phyloP scores from a whole-genome alignment of 352 stramenopile genomes.

The Stramenopiles sp. region DNA sequence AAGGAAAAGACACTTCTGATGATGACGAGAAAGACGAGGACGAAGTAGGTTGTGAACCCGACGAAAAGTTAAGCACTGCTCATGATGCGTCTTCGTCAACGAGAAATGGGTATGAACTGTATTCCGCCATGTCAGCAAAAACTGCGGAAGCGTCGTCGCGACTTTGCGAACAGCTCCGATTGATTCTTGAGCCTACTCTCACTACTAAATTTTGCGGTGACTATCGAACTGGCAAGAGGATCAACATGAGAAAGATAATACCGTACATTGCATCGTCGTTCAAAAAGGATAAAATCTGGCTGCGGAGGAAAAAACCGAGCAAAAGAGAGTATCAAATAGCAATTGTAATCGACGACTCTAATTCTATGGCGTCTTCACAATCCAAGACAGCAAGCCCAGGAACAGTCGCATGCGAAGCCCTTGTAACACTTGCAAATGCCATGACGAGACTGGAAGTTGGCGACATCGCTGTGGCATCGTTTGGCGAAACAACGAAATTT shows the following conservation, averaged over 20 bases:
- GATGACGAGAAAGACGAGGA: conserved; percentile 18
- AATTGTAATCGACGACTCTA: conserved; percentile 96
- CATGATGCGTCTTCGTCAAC: not conserved
- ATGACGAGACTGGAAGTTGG: conserved; percentile 92
- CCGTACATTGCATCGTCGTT: conserved; percentile 99
- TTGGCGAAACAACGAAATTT: conserved; percentile 86
- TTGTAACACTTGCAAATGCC: conserved; percentile 87
- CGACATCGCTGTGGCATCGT: conserved; percentile 66
- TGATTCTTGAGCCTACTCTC: conserved; percentile 94
- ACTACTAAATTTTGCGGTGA: conserved; percentile 87
- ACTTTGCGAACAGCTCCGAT: conserved; percentile 91
- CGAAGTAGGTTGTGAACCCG: conserved; percentile 8
- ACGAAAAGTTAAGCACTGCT: conserved; percentile 11
- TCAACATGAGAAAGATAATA: conserved; percentile 99
- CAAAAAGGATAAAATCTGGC: conserved; percentile 99
- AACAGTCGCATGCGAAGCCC: conserved; percentile 76
- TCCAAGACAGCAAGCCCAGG: conserved; percentile 67
- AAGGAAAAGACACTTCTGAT: conserved; percentile 18
- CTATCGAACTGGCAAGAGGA: conserved; percentile 96
- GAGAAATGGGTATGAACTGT: conserved; percentile 31
- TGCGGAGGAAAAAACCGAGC: conserved; percentile 88
- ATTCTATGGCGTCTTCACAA: conserved; percentile 71
- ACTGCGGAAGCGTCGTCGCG: conserved; percentile 71
- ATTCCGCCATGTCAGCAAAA: conserved; percentile 70
- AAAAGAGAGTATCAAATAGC: conserved; percentile 85